Base-by-base conservation (phyloP, 2,329 filamentous ascomycete species). In the Botrytis fabae region DNA sequence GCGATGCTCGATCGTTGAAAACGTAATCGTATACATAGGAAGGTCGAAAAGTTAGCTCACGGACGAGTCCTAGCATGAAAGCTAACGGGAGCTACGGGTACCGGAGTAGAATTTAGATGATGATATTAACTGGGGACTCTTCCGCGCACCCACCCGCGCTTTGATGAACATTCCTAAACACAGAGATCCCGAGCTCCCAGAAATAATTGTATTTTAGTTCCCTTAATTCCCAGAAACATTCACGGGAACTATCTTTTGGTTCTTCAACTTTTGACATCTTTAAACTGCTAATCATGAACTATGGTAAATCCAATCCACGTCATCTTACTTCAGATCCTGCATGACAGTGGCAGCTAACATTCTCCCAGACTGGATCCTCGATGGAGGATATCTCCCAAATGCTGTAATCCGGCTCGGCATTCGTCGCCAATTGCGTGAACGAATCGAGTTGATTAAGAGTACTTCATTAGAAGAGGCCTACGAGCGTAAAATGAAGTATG, bases 301-400 rank as follows among this genome's bases (percentile, higher is more conserved):
- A 78, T 64, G 78, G 78, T 79, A 75, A 46, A 28, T 69, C 5
- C 7, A 38, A 25, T 6, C 54, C 54, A 46, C 38, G 40, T 42
- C 28, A 54, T 54, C 64, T 44, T 38, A 57, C 62, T 48, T 38
- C 22, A 22, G 4, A 32, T 44, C 35, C n/a, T n/a, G 42, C 46
- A 38, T 54, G 18, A 38, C 40, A 54, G 62, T 66, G 44, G 57
- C 35, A 73, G 62, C 40, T 70, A 40, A 74, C 73, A 57, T 25
- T 76, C 25, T 38, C 20, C 61, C 76, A 85, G 88, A 90, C 79
- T 85, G 84, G 81, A 81, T 92, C 73, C 85, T 92, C 54, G 90
- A 93, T 80, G 84, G 85, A 75, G 91, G 90, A 74, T 90, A 90
- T 79, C 84, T 93, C 44, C 91, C 91, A 4, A 85, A 89, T 74